phyloP scores from a whole-genome alignment of 2,329 filamentous ascomycete species.

The Myriangium duriaei region DNA sequence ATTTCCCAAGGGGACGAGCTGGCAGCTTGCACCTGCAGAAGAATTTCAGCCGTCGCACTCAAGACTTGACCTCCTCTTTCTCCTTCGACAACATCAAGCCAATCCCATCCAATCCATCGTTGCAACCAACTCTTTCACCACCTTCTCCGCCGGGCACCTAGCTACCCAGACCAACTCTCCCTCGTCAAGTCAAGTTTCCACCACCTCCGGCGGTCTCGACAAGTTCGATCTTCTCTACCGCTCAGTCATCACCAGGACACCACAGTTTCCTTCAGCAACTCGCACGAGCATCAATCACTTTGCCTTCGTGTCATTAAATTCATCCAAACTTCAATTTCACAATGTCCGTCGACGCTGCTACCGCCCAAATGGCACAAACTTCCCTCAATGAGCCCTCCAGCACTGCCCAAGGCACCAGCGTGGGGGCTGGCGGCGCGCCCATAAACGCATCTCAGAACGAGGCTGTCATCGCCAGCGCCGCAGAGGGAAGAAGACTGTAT shows the following conservation, averaged over 20 bases:
- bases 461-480: constrained; percentile 90
- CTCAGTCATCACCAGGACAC: constrained; percentile 28
- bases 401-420: constrained; percentile 43
- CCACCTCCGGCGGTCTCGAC: constrained; percentile 35
- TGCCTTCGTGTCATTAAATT: constrained; percentile 44
- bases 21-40: constrained; percentile 6
- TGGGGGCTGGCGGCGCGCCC: constrained; percentile 39
- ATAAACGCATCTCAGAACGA: constrained; percentile 67
- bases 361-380: constrained; percentile 55
- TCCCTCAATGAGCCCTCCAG: constrained; percentile 44
- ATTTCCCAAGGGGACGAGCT: constrained; percentile 6
- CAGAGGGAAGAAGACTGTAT: constrained; percentile 97
- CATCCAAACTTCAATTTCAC: constrained; percentile 41
- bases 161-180: constrained; percentile 40
- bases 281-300: constrained; percentile 24
- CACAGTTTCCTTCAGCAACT: constrained; percentile 23
- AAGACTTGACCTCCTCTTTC: constrained; percentile 12
- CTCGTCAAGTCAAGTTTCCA: constrained; percentile 37
- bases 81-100: constrained; percentile 17
- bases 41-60: constrained; percentile 10
- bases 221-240: constrained; percentile 23
- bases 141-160: constrained; percentile 28
- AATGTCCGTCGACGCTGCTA: constrained; percentile 88
- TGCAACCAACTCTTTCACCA: constrained; percentile 12
- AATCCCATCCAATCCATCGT: constrained; percentile 11